Evolutionary conservation across 1,139 yeast genomes (phyloP).

Genomic region (Nematodospora anomalae): DNA sequence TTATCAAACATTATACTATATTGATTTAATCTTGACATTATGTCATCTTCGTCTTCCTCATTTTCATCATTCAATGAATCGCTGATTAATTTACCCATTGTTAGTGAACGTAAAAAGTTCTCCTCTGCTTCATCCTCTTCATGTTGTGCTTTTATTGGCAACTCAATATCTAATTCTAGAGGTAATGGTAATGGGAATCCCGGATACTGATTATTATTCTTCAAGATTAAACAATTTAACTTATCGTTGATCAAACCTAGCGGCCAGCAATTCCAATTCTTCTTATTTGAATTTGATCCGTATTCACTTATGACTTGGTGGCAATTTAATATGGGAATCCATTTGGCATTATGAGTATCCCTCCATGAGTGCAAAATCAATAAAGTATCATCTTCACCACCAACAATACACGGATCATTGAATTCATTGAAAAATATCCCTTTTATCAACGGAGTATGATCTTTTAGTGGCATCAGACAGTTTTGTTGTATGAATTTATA

Average conservation of each 20-base stretch:
- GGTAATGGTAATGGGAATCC: slow-evolving; percentile 83
- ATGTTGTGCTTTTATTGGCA: slow-evolving; percentile 51
- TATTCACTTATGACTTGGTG: slow-evolving; percentile 53
- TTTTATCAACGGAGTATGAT: slow-evolving; percentile 39
- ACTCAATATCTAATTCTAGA: slow-evolving; percentile 65
- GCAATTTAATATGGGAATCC: slow-evolving; percentile 86
- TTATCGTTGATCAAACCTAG: slow-evolving; percentile 71
- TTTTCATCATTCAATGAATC: slow-evolving; percentile 41
- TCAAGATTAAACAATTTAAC: slow-evolving; percentile 71
- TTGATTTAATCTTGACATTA: slow-evolving; percentile 47
- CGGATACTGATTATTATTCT: slow-evolving; percentile 55
- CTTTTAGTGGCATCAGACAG: slow-evolving; percentile 37
- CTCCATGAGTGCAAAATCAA: slow-evolving; percentile 79
- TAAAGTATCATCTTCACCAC: slow-evolving; percentile 66
- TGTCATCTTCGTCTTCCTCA: slow-evolving; percentile 44
- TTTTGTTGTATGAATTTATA: slow-evolving; percentile 44
- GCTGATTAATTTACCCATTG: slow-evolving; percentile 50
- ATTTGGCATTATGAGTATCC: slow-evolving; percentile 68
- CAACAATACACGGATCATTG: slow-evolving; percentile 85
- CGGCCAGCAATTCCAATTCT: slow-evolving; percentile 79
- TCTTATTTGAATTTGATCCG: slow-evolving; percentile 48
- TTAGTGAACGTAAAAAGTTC: slow-evolving; percentile 42
- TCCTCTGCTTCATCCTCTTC: slow-evolving; percentile 37
- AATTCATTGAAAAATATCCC: slow-evolving; percentile 81
- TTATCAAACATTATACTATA: slow-evolving; percentile 64